Evolutionary conservation across 768 basidiomycete species (phyloP).

Genomic region (Trametes cinnabarina): DNA sequence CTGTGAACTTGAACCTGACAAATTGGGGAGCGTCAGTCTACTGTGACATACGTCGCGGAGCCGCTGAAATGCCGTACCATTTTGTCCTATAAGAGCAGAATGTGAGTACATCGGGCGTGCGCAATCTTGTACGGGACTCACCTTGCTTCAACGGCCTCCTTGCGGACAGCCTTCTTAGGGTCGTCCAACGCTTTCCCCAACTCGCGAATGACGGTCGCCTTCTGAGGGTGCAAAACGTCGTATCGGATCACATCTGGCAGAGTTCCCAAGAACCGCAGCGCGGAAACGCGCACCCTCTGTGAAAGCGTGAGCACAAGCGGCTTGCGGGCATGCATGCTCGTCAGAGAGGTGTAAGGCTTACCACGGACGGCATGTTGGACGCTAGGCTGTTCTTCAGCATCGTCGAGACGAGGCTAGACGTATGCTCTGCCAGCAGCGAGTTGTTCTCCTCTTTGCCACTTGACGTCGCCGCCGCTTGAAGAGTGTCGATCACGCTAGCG

Average conservation of each 20-base stretch:
- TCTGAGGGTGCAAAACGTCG: slow-evolving; percentile 79
- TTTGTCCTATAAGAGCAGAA: slow-evolving; percentile 37
- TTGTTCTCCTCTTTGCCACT: slow-evolving; percentile 36
- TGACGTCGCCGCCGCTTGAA: slow-evolving; percentile 67
- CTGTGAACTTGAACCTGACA: slow-evolving; percentile 59
- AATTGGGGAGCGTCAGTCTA: slow-evolving; percentile 1
- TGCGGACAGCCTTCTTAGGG: slow-evolving; percentile 79
- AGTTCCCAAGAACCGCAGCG: slow-evolving; percentile 69
- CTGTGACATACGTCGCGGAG: neutral
- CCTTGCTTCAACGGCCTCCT: slow-evolving; percentile 85
- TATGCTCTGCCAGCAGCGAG: slow-evolving; percentile 59
- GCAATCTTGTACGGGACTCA: slow-evolving; percentile 13
- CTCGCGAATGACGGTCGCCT: slow-evolving; percentile 67
- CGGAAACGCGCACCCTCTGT: slow-evolving; percentile 73
- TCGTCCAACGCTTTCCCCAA: slow-evolving; percentile 82
- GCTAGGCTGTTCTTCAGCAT: slow-evolving; percentile 67
- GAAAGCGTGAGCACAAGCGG: neutral
- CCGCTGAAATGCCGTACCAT: slow-evolving; percentile 36
- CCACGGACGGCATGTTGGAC: slow-evolving; percentile 52
- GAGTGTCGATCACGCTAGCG: slow-evolving; percentile 74
- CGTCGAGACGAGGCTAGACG: slow-evolving; percentile 61
- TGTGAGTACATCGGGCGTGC: no score
- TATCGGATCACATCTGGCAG: slow-evolving; percentile 80
- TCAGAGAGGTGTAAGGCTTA: slow-evolving; percentile 33
- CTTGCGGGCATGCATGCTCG: no score